phyloP scores from a whole-genome alignment of 176 grass and related monocot species.

The Carex kokanica region DNA sequence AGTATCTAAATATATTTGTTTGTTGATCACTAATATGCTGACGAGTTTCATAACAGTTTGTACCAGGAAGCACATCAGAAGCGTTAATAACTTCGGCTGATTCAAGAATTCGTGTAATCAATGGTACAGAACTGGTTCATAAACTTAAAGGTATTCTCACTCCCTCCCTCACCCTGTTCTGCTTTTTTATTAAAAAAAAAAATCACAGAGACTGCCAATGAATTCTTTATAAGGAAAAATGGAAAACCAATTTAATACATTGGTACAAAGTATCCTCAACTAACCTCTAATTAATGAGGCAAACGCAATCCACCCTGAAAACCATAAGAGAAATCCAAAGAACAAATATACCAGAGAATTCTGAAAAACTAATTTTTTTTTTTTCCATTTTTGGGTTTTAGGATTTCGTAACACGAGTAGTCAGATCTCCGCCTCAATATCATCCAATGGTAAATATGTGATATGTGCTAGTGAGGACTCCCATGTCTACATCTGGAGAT shows the following conservation, averaged over 20 bases:
- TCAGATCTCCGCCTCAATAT: conserved; percentile 88
- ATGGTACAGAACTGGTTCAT: conserved; percentile 81
- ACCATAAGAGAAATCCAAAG: background rate
- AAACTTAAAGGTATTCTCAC: conserved; percentile 81
- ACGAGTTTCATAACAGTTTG: conserved; percentile 59
- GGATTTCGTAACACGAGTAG: conserved; percentile 95
- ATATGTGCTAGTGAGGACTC: conserved; percentile 93
- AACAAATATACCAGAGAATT: background rate
- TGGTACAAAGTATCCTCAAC: background rate
- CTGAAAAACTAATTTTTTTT: background rate
- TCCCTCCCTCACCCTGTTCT: background rate
- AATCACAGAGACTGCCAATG: background rate
- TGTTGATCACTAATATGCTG: background rate
- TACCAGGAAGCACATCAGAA: conserved; percentile 87
- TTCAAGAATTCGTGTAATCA: conserved; percentile 98
- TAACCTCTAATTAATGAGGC: background rate
- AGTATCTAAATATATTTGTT: background rate
- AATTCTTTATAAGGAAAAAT: background rate
- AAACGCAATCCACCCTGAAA: background rate
- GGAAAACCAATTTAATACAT: background rate
- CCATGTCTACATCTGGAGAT: conserved; percentile 90
- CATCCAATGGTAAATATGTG: conserved; percentile 90
- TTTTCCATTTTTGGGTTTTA: conserved; percentile 29
- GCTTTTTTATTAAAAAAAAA: background rate
- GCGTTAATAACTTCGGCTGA: conserved; percentile 95